phyloP scores from a whole-genome alignment of 768 basidiomycete species.

The Lactarius tabidus region DNA sequence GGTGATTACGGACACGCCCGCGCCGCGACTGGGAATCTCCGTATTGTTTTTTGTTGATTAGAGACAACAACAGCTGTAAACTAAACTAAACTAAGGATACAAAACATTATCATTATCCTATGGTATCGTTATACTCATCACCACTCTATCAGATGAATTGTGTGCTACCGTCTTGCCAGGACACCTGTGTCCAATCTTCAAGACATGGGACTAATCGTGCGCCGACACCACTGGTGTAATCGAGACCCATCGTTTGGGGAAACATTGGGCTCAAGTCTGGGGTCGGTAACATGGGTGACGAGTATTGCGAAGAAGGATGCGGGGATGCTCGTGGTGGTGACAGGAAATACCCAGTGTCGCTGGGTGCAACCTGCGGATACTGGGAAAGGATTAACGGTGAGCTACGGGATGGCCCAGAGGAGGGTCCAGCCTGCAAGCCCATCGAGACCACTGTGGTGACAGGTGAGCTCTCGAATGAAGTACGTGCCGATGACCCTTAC shows the following conservation, averaged over 20 bases:
- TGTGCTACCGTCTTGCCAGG: slow-evolving; percentile 10
- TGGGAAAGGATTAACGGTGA: slow-evolving; percentile 4
- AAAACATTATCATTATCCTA: background rate
- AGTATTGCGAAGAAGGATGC: slow-evolving; percentile 7
- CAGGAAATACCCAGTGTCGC: background rate
- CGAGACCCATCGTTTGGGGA: slow-evolving; percentile 3
- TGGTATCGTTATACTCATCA: background rate
- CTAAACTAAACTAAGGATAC: slow-evolving; percentile 1
- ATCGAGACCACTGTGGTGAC: background rate
- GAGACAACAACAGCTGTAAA: background rate
- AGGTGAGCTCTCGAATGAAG: background rate
- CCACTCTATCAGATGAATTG: background rate
- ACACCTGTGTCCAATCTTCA: slow-evolving; percentile 3
- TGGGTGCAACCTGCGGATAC: background rate
- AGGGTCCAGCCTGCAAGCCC: background rate
- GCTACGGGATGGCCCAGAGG: background rate
- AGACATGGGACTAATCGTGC: background rate
- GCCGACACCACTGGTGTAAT: background rate
- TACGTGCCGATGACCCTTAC: background rate
- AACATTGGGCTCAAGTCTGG: slow-evolving; percentile 1
- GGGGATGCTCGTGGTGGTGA: slow-evolving; percentile 1
- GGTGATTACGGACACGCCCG: background rate
- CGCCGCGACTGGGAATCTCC: slow-evolving; percentile 15
- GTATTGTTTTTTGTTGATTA: slow-evolving; percentile 16
- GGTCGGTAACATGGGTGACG: slow-evolving; percentile 5